phyloP scores from a whole-genome alignment of 2,329 filamentous ascomycete species.

The Alternaria sp. region DNA sequence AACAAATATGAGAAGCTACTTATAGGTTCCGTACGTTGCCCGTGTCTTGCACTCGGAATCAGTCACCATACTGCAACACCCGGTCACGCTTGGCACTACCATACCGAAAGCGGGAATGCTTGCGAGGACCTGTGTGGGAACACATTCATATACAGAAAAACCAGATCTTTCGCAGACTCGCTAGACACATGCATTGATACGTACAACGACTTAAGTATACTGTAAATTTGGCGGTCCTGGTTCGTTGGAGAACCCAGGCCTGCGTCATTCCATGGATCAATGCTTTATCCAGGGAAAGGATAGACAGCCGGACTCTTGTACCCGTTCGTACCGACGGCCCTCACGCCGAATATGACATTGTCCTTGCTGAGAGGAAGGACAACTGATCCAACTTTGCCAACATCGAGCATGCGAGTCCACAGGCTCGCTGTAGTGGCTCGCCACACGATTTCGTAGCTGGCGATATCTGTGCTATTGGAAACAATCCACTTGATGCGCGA shows the following conservation, averaged over 20 bases:
- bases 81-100: neutral
- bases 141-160: neutral
- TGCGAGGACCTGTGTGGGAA: neutral
- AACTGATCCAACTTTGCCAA: slow-evolving; percentile 55
- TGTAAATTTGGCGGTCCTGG: neutral
- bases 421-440: slow-evolving; percentile 58
- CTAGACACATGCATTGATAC: neutral
- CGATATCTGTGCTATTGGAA: slow-evolving; percentile 50
- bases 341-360: slow-evolving; percentile 63
- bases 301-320: slow-evolving; percentile 58
- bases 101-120: neutral
- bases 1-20: neutral
- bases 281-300: slow-evolving; percentile 45
- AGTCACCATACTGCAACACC: neutral
- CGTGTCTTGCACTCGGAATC: neutral
- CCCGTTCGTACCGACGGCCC: slow-evolving; percentile 59
- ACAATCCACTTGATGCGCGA: slow-evolving; percentile 58
- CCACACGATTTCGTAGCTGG: slow-evolving; percentile 64
- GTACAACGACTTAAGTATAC: neutral
- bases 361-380: slow-evolving; percentile 62
- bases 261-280: neutral
- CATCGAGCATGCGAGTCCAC: slow-evolving; percentile 58
- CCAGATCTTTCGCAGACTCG: neutral
- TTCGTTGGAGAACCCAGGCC: neutral
- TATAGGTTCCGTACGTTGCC: neutral